Base-by-base conservation (phyloP, 331 rosid species). In the Phaseolus coccineus region DNA sequence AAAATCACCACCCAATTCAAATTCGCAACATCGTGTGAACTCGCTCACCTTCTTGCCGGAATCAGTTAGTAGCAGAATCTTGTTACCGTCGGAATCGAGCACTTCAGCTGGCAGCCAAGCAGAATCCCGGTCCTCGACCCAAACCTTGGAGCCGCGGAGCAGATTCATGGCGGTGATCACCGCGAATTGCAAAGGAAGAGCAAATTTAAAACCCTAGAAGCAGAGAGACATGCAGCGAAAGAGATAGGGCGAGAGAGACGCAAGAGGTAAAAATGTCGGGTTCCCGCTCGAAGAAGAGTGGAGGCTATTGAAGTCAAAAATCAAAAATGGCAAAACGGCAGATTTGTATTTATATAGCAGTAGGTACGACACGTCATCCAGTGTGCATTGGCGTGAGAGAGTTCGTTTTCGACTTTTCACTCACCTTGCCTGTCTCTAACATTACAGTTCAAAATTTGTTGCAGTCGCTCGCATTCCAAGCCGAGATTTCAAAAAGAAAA, bases 71-170 rank as follows among this genome's bases (percentile, higher is more conserved):
- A 91, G 84, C 55, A 73, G 88, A 24, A 87, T 25, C 31, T 80
- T 90, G 22, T 84, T 89, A 27, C 85, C 91, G 22, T 47, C 75
- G 44, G 63, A 89, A 73, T 81, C 93, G 27, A 89, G 27, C 1
- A 89, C 97, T 70, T 96, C 98, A 33, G 93, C 99, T 0, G 93
- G 77, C 0, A 83, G 77, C 99, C 99, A 96, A 6, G 98, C 94
- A 33, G 69, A 77, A 77, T 82, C 87, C 55, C 85, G 76, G 85
- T 93, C 96, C 12, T 88, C 91, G 66, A 87, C 84, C 99, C 99
- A 96, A 42, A 96, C 99, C 84, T 89, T 96, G 77, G 97, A 83
- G 88, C 98, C 99, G 76, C 74, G 85, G 47, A 91, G 97, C 14
- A 85, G 73, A 61, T 74, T 87, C 99, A 95, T 95, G 52, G 81